These are phyloP conservation scores for Ophiostoma perfectum DNA, from an alignment of 2,329 filamentous ascomycete species.

Conservation along the genomic window DNA sequence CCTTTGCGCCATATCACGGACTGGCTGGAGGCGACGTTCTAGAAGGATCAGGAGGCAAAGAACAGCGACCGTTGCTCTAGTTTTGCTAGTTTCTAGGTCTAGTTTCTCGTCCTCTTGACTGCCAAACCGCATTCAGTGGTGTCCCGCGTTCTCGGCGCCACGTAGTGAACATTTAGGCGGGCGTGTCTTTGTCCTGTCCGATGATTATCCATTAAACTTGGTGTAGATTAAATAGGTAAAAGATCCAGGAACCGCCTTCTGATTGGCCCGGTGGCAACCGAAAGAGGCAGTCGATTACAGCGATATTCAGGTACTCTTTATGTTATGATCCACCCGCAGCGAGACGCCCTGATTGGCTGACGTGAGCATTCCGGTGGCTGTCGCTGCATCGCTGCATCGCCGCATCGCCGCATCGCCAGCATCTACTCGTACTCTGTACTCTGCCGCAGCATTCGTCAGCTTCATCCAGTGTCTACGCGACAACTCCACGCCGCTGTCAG, in stretches of 20 bases:
- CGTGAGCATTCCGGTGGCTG: neutral
- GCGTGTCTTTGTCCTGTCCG: neutral
- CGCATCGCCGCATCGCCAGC: too few relatives aligned
- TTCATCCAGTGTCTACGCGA: too few relatives aligned
- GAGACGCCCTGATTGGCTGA: too few relatives aligned
- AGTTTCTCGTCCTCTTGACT: neutral
- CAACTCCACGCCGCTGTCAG: too few relatives aligned
- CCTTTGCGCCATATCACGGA: neutral
- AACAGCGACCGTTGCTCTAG: neutral
- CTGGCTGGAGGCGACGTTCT: neutral
- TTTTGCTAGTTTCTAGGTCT: neutral
- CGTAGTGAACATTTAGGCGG: neutral
- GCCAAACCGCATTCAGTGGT: too few relatives aligned
- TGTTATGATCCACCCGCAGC: too few relatives aligned
- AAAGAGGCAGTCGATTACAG: neutral
- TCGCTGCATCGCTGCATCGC: too few relatives aligned
- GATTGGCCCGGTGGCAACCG: neutral
- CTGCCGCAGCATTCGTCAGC: too few relatives aligned
- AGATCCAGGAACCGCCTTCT: neutral
- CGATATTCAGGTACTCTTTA: conserved; percentile 1
- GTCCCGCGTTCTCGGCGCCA: neutral
- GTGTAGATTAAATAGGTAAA: neutral
- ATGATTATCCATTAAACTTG: too few relatives aligned
- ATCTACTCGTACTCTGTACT: too few relatives aligned
- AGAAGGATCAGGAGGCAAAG: neutral